Conservation (phyloP, 2,329 filamentous ascomycete species). For the Colletotrichum orbiculare region DNA sequence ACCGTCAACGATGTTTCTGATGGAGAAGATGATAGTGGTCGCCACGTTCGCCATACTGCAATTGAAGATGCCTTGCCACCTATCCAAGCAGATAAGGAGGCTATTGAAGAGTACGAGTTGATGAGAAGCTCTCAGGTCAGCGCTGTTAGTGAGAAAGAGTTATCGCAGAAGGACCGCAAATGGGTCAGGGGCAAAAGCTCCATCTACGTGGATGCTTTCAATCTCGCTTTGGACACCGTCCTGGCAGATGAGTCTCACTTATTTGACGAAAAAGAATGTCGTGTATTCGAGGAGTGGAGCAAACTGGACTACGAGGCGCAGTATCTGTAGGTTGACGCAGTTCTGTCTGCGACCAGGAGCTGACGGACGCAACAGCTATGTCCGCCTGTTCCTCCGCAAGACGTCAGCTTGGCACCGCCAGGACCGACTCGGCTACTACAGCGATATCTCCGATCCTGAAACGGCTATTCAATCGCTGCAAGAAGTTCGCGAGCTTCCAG, state of each 20-base stretch:
- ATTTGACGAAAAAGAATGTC: conserved; percentile 82
- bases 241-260: conserved; percentile 88
- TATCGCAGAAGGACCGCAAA: conserved; percentile 32
- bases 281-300: conserved; percentile 82
- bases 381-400: conserved; percentile 92
- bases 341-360: background rate
- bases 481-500: conserved; percentile 64
- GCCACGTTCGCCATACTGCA: conserved; percentile 63
- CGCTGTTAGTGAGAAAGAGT: conserved; percentile 50
- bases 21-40: conserved; percentile 40
- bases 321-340: conserved; percentile 76
- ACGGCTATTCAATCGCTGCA: conserved; percentile 75
- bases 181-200: conserved; percentile 86
- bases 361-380: conserved; percentile 71
- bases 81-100: conserved; percentile 73
- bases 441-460: conserved; percentile 81
- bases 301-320: conserved; percentile 84
- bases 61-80: conserved; percentile 78
- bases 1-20: conserved; percentile 38
- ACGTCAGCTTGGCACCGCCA: conserved; percentile 91
- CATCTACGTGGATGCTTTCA: conserved; percentile 98
- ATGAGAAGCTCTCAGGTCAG: conserved; percentile 67
- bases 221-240: conserved; percentile 89
- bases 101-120: conserved; percentile 83
- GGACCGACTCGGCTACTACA: conserved; percentile 80